Evolutionary conservation across 495 filamentous ascomycete genomes (phyloP).

Genomic region (Emericellopsis terricola): DNA sequence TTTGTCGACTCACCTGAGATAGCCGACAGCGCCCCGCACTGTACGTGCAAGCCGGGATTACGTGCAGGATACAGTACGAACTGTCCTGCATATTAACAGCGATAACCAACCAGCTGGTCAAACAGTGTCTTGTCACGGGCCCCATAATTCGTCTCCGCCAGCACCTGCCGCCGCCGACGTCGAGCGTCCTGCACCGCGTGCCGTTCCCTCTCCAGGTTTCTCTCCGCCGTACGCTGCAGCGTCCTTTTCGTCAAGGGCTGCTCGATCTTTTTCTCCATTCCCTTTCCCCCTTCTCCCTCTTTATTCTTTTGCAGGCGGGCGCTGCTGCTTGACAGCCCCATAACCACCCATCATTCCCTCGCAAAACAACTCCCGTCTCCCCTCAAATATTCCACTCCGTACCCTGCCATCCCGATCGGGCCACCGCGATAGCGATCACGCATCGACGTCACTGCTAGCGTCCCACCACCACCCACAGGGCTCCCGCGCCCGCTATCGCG

Average conservation of each 20-base stretch:
- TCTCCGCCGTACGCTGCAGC: too few relatives aligned
- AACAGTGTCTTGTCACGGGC: background rate
- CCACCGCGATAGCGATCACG: slow-evolving; percentile 11
- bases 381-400: slow-evolving; percentile 45
- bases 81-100: too few relatives aligned
- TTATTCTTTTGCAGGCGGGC: slow-evolving; percentile 21
- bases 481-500: slow-evolving; percentile 6
- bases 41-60: too few relatives aligned
- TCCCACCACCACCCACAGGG: slow-evolving; percentile 14
- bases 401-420: slow-evolving; percentile 26
- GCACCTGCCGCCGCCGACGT: too few relatives aligned
- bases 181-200: background rate
- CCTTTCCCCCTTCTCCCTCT: background rate
- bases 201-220: background rate
- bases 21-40: too few relatives aligned
- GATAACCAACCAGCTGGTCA: too few relatives aligned
- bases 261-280: too few relatives aligned
- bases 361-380: slow-evolving; percentile 28
- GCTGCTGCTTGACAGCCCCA: slow-evolving; percentile 43
- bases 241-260: too few relatives aligned
- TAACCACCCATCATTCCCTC: slow-evolving; percentile 36
- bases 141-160: background rate
- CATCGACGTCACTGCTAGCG: slow-evolving; percentile 22
- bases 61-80: too few relatives aligned
- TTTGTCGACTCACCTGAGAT: too few relatives aligned